Percentiles rank a stretch among this genome's conserved stretches.
Conservation (phyloP, 2,329 filamentous ascomycete species). For the Colletotrichum liriopes region DNA sequence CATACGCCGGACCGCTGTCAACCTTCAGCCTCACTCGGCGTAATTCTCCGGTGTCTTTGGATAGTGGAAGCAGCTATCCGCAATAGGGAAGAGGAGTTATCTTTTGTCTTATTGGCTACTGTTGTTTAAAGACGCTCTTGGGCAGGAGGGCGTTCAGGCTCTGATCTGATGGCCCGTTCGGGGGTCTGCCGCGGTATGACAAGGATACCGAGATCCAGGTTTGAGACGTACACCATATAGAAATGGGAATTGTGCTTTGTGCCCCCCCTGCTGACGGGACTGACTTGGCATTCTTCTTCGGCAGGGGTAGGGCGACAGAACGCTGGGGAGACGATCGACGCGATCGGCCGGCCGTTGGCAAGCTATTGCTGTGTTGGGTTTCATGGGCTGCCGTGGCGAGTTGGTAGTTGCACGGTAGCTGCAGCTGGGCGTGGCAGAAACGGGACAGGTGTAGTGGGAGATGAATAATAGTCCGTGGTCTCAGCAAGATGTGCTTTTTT, state of each 20-base stretch:
- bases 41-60: slow-evolving; percentile 32
- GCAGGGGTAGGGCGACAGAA: slow-evolving; percentile 27
- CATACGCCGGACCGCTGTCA: slow-evolving; percentile 22
- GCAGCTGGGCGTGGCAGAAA: slow-evolving; percentile 17
- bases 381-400: slow-evolving; percentile 19
- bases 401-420: slow-evolving; percentile 28
- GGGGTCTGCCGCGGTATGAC: background rate
- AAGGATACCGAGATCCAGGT: background rate
- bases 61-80: background rate
- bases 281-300: slow-evolving; percentile 11
- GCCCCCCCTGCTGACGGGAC: slow-evolving; percentile 1
- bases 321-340: slow-evolving; percentile 40
- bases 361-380: slow-evolving; percentile 30
- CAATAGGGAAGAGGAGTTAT: background rate
- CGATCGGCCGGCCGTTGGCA: slow-evolving; percentile 40
- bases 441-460: background rate
- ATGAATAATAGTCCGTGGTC: background rate
- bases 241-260: slow-evolving; percentile 13
- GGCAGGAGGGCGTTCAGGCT: background rate
- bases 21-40: slow-evolving; percentile 26
- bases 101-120: background rate
- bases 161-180: background rate
- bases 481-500: slow-evolving; percentile 6
- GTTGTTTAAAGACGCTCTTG: background rate
- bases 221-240: background rate